Base-by-base conservation (phyloP, 2,329 filamentous ascomycete species). In the Trichoderma sp. region DNA sequence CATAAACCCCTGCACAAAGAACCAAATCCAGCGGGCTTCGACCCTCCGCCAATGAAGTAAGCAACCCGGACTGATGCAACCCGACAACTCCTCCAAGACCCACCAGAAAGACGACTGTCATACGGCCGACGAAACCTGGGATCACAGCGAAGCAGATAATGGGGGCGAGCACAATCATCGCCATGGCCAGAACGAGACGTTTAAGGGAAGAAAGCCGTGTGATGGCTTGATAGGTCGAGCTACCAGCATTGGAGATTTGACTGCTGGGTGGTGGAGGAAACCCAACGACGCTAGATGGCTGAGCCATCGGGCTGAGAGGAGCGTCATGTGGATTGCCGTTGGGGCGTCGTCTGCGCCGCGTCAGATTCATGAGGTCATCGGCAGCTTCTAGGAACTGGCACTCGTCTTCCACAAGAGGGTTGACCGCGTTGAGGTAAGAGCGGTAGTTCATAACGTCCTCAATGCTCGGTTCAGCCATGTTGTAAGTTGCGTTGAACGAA, bases 91-190 rank as follows among this genome's bases (percentile, higher is more conserved):
- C 80, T 2, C 83, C 81, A 0, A 81, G 76, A 0, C 81, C 84
- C 0, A 87, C 83, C 0, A 89, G 78, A 4, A 83, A 72, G 2
- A 88, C 84, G 2, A 90, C 82, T 0, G 83, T 83, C 70, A 90
- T 81, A n/a, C 87, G 82, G 2, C 84, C 86, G 0, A 84, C 74
- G 69, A 89, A 87, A 6, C 84, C 82, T 0, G 84, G 81, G 22
- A 90, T 84, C 25, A 88, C 80, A 5, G 82, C 76, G 72, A 90
- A 90, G 0, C 85, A 82, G 9, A 90, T 72, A 1, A 89, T 79
- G 0, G 89, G 88, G 0, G 87, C 77, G 6, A 90, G 76, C 2
- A 90, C 79, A 0, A 74, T 75, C 15, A 72, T 66, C 32, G 73
- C 70, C 25, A 73, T 70, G 25, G 71, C 74, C 9, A 75, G 52